Base-by-base conservation (phyloP, 2,329 filamentous ascomycete species). In the Cryphonectria radicalis region DNA sequence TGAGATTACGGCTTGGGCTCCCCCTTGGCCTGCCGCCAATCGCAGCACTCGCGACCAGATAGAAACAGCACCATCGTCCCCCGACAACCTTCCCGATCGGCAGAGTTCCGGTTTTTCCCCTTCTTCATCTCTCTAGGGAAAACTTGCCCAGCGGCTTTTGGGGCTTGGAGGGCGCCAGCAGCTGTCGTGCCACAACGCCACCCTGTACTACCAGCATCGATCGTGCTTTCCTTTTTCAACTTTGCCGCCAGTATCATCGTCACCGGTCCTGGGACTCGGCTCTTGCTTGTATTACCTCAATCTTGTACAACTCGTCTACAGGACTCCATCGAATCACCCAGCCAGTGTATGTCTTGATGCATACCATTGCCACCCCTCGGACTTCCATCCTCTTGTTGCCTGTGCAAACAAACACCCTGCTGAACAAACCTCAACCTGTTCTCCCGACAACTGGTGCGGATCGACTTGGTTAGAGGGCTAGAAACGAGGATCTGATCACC, bases 221-320 rank as follows among this genome's bases (percentile, higher is more conserved):
- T 65, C 59, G 70, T 67, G 70, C 62, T 50, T 68, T 40, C 37
- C 37, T 68, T 32, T 40, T 37, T 13, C 43, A 32, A 13, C 40
- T 14, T 32, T 14, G 8, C 14, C 28, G 25, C 53, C 4, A 13
- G 11, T 19, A 19, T 59, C 28, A 17, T 35, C 13, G 25, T 17
- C 55, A 17, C 55, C 19, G 55, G 25, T 59, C 6, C 28, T 32
- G 6, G 28, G 25, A 59, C 28, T 35, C 7, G 13, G 35, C 25
- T 19, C 37, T 32, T 59, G 55, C 37, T 32, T 59, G 55, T 59
- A 5, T 14, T 17, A 53, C 59, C 28, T 40, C 53, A 13, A 37
- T 42, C 35, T 8, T 50, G 60, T 14, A 17, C 11, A 7, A 22
- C 25, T 42, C 40, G 50, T 14, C 43, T 32, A 55, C 37, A 50